Evolutionary conservation across 1,139 yeast genomes (phyloP), one percentile per base, ranked within the genome.

Genomic region (Magnusiomyces tetraspermus): DNA sequence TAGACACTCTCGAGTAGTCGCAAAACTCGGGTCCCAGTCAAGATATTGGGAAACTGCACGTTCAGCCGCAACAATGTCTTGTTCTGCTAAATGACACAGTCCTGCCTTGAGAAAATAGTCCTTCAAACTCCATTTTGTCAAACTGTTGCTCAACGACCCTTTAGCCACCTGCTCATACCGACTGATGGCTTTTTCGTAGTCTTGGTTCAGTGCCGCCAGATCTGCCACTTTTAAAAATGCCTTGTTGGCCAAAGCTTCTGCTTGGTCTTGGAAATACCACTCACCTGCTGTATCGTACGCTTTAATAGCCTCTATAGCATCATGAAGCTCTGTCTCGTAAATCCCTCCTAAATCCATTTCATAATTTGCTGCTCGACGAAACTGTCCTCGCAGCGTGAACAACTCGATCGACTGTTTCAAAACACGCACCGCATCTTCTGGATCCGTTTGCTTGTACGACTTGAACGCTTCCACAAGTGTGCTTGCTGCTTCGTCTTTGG

Each of bases 211-310:
- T n/a, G 96, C 96, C 52, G 83, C 76, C 62, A 92, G 74, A 64
- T 92, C 97, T 1, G 97, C 98, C 60, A 90, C 86, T 68, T 88
- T 88, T 62, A 90, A 73, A 61, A 78, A 86, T 26, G 95, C 89
- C 71, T 92, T 92, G 70, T 83, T 89, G 36, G 96, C 82, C 56
- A 92, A 76, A 6, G 97, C 95, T 59, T 84, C 85, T 0, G 98
- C 97, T 57, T 88, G 92, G 70, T 92, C 98, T 57, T 94, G 89
- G 55, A 81, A 79, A 66, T 85, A 89, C 87, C 96, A 92, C 64
- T 94, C 97, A 43, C 96, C 97, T 4, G 98, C 97, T 62, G 85
- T 86, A 65, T 89, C 95, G 67, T 85, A 92, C 30, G 92, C 80
- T 55, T 76, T 76, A 53, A 85, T 76, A 2, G 98, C 97, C 60